A percentile compares a stretch with the other conserved stretches of the same genome.
phyloP scores from a whole-genome alignment of 805 yeast species.

The Komagataella pseudopastoris region DNA sequence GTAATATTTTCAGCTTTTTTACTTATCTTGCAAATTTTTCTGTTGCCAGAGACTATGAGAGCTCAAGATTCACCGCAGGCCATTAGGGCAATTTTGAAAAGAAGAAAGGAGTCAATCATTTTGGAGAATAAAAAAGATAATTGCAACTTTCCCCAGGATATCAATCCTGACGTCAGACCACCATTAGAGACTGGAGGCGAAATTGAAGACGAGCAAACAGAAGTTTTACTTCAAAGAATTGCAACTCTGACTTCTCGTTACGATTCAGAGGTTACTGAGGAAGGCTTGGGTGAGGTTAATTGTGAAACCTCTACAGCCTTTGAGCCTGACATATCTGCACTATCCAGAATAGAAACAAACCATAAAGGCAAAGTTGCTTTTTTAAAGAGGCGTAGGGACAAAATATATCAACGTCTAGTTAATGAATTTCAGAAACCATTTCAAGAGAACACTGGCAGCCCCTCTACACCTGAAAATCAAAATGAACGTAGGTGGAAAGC shows the following conservation, averaged over 20 bases:
- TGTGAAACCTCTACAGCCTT: background rate
- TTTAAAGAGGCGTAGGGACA: background rate
- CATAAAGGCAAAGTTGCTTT: background rate
- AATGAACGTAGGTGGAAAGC: background rate
- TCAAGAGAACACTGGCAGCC: background rate
- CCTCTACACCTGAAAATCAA: background rate
- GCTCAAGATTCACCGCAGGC: constrained; percentile 45
- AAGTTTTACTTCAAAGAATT: background rate
- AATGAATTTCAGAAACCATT: background rate
- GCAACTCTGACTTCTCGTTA: background rate
- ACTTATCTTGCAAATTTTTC: constrained; percentile 32
- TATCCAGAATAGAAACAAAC: background rate
- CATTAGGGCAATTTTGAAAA: constrained; percentile 29
- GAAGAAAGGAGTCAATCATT: constrained; percentile 2
- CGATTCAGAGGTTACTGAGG: background rate
- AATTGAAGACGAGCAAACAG: constrained; percentile 12
- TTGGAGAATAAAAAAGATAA: constrained; percentile 11
- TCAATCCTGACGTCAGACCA: constrained; percentile 5
- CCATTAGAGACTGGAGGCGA: constrained; percentile 7
- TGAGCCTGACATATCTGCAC: background rate
- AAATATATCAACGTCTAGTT: background rate
- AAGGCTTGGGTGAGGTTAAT: background rate
- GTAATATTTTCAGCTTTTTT: constrained; percentile 51
- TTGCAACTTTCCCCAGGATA: background rate
- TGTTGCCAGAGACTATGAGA: constrained; percentile 72